Conservation (phyloP, 768 basidiomycete species). For the Tylopilus felleus region DNA sequence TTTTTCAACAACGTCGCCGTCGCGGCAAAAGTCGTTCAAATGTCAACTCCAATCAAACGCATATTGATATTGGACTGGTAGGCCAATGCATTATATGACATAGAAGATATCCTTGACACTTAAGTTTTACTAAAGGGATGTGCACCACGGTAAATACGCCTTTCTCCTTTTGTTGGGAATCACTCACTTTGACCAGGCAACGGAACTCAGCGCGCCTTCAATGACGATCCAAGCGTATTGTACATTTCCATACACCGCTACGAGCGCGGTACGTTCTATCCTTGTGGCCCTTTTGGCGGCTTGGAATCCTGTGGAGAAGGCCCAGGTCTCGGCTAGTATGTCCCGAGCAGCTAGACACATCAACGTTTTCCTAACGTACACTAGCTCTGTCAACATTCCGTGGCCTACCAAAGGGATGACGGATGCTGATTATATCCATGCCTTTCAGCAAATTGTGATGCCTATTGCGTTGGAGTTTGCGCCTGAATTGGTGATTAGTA, state of each 20-base stretch:
- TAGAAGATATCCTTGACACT: slow-evolving; percentile 4
- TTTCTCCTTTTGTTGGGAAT: neutral
- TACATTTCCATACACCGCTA: slow-evolving; percentile 96
- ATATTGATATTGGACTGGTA: slow-evolving; percentile 96
- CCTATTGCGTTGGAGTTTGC: slow-evolving; percentile 96
- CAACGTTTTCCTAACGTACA: slow-evolving; percentile 6
- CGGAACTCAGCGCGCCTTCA: slow-evolving; percentile 94
- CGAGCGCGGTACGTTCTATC: slow-evolving; percentile 89
- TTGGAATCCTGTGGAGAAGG: slow-evolving; percentile 86
- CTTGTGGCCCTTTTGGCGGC: slow-evolving; percentile 86
- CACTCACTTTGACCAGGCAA: slow-evolving; percentile 59
- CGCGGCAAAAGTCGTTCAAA: slow-evolving; percentile 78
- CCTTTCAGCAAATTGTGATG: slow-evolving; percentile 94
- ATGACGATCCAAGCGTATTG: slow-evolving; percentile 86
- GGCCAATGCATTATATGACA: slow-evolving; percentile 26
- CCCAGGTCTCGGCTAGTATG: slow-evolving; percentile 81
- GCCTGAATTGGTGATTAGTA: slow-evolving; percentile 94
- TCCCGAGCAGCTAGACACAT: slow-evolving; percentile 15
- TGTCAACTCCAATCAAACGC: slow-evolving; percentile 65
- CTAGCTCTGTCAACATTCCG: slow-evolving; percentile 91
- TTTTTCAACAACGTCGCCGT: slow-evolving; percentile 99
- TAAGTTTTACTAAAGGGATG: slow-evolving; percentile 62
- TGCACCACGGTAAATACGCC: slow-evolving; percentile 72
- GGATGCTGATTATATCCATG: slow-evolving; percentile 95
- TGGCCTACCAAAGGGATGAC: slow-evolving; percentile 89